A percentile compares a stretch with the other conserved stretches of the same genome.
phyloP scores from a whole-genome alignment of 768 basidiomycete species.

The Russula abietina region DNA sequence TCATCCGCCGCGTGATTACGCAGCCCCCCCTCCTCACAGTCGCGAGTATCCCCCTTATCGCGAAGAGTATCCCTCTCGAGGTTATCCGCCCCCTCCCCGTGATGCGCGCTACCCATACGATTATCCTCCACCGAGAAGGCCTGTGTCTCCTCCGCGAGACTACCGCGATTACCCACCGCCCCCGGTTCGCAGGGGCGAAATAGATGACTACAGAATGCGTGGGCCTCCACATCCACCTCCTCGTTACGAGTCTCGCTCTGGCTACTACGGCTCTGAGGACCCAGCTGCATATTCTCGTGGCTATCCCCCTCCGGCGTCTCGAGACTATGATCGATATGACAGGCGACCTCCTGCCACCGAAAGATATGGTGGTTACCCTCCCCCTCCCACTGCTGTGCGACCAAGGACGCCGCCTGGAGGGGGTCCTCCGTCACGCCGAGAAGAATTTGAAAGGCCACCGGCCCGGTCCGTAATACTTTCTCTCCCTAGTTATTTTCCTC shows the following conservation, averaged over 20 bases:
- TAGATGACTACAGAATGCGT: slow-evolving; percentile 62
- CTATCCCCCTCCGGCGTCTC: slow-evolving; percentile 44
- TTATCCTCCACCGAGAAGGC: slow-evolving; percentile 45
- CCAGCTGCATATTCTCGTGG: slow-evolving; percentile 46
- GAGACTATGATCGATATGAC: slow-evolving; percentile 52
- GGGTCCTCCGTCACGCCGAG: slow-evolving; percentile 26
- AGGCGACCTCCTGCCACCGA: slow-evolving; percentile 45
- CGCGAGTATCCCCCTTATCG: slow-evolving; percentile 42
- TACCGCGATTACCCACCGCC: slow-evolving; percentile 57
- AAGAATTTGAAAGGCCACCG: slow-evolving; percentile 31
- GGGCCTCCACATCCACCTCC: slow-evolving; percentile 48
- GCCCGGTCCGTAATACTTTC: slow-evolving; percentile 13
- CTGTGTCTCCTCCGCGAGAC: slow-evolving; percentile 57
- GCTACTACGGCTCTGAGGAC: slow-evolving; percentile 40
- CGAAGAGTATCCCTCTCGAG: slow-evolving; percentile 48
- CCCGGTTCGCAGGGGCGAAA: slow-evolving; percentile 48
- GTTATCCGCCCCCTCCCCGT: slow-evolving; percentile 38
- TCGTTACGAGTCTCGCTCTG: slow-evolving; percentile 47
- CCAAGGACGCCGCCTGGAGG: slow-evolving; percentile 26
- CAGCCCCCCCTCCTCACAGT: slow-evolving; percentile 34
- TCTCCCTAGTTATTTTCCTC: background rate
- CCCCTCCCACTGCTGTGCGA: slow-evolving; percentile 37
- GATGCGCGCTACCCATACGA: slow-evolving; percentile 60
- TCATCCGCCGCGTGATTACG: slow-evolving; percentile 48
- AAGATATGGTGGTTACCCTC: slow-evolving; percentile 36